A percentile compares a stretch with the other conserved stretches of the same genome.
These are phyloP conservation scores for Ailanthus altissimus DNA, from an alignment of 345 rosid genomes.

Conservation along the genomic window DNA sequence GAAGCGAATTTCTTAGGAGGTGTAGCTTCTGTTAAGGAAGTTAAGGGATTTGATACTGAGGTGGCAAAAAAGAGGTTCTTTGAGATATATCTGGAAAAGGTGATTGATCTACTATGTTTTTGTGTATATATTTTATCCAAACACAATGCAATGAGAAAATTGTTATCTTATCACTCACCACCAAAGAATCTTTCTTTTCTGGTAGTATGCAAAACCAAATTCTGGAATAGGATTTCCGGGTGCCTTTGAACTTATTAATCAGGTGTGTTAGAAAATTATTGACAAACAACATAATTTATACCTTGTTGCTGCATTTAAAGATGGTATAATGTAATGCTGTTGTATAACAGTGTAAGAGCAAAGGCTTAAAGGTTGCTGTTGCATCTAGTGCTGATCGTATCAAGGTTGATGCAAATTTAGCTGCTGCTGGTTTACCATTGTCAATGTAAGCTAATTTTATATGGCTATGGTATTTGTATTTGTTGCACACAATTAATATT, in stretches of 20 bases:
- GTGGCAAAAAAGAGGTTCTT: constrained; percentile 82
- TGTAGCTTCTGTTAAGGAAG: constrained; percentile 85
- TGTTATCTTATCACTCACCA: constrained; percentile 3
- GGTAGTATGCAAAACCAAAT: constrained; percentile 89
- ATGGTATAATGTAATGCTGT: constrained; percentile 1
- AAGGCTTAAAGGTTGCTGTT: constrained; percentile 91
- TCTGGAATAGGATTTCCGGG: constrained; percentile 96
- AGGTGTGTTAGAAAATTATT: constrained; percentile 45
- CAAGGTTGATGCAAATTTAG: constrained; percentile 93
- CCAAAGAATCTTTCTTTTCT: constrained; percentile 4
- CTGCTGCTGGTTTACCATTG: constrained; percentile 77
- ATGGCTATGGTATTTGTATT: neutral
- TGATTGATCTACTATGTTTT: constrained; percentile 21
- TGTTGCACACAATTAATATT: neutral
- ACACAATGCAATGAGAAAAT: constrained; percentile 4
- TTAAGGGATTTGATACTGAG: constrained; percentile 61
- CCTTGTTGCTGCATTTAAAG: constrained; percentile 5
- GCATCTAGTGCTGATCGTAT: constrained; percentile 96
- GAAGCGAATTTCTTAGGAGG: constrained; percentile 94
- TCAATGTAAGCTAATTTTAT: constrained; percentile 55
- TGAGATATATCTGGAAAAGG: constrained; percentile 91
- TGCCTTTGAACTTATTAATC: constrained; percentile 81
- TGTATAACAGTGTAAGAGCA: constrained; percentile 68
- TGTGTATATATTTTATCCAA: neutral
- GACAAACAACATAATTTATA: constrained; percentile 6